phyloP scores from a whole-genome alignment of 2,329 filamentous ascomycete genomes.

The Pseudophaeomoniella oleicola region DNA sequence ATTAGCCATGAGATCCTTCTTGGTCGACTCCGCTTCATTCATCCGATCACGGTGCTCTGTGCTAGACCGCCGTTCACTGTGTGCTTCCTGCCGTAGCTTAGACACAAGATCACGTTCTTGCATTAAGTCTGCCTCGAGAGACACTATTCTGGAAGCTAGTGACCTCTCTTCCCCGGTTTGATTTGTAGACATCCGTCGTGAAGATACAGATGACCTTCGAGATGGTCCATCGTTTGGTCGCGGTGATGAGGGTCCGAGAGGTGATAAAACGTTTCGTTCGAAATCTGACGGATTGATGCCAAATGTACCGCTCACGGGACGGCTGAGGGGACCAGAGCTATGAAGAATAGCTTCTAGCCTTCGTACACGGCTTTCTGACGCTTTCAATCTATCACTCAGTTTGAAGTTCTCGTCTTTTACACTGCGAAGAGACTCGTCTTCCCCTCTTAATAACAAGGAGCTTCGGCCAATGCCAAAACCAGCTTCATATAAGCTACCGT shows the following conservation, averaged over 20 bases:
- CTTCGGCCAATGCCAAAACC: slow-evolving; percentile 58
- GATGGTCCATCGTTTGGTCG: slow-evolving; percentile 34
- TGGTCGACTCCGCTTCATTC: slow-evolving; percentile 79
- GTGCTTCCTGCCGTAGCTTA: slow-evolving; percentile 55
- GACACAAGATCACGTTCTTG: slow-evolving; percentile 55
- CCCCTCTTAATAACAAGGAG: slow-evolving; percentile 70
- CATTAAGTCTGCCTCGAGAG: slow-evolving; percentile 64
- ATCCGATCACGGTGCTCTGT: slow-evolving; percentile 40
- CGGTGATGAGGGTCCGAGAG: slow-evolving; percentile 20
- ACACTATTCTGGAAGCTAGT: slow-evolving; percentile 45
- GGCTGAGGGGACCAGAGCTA: slow-evolving; percentile 51
- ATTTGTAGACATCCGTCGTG: slow-evolving; percentile 46
- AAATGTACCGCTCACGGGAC: slow-evolving; percentile 37
- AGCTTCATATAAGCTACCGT: slow-evolving; percentile 88
- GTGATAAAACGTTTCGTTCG: slow-evolving; percentile 11
- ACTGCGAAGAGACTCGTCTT: slow-evolving; percentile 63
- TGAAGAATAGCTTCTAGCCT: slow-evolving; percentile 87
- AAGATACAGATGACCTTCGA: slow-evolving; percentile 45
- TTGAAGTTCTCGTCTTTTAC: slow-evolving; percentile 73
- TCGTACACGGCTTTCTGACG: slow-evolving; percentile 78
- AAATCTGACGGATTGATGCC: slow-evolving; percentile 20
- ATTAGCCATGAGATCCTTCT: slow-evolving; percentile 86
- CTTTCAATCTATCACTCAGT: slow-evolving; percentile 58
- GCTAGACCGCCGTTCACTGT: slow-evolving; percentile 43
- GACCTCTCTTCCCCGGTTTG: slow-evolving; percentile 45